Evolutionary conservation across 768 basidiomycete genomes (phyloP), one percentile per base, ranked within the genome.

Genomic region (Leccinum boreale): DNA sequence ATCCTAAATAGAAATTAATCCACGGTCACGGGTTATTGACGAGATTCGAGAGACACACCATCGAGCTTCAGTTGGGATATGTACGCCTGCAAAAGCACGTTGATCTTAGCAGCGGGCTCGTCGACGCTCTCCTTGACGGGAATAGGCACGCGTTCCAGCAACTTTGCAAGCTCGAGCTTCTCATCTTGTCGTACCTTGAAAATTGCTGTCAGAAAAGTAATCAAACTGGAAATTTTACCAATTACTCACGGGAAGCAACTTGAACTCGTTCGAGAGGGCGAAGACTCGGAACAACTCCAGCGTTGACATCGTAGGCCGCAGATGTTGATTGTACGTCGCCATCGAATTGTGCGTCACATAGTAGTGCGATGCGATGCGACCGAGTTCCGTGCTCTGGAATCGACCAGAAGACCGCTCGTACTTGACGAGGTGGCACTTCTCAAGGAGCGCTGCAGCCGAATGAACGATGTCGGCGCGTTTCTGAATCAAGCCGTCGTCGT

Each of bases 121-220:
- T 99, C 96, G 5, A 96, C 93, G 52, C 86, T 81, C 73, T 99
- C 97, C 74, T 98, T 98, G 64, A 98, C 90, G 0, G 97, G 97
- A 46, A 99, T 94, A 2, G 96, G 96, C 0, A 98, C 96, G 2
- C 94, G 83, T 68, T 99, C 96, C 46, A 98, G 77, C 8, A 98
- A 78, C 67, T 95, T 95, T 5, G 85, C 82, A 15, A 97, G 80
- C 67, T 98, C 95, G 4, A 95, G 79, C 69, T 96, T 97, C 74
- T 94, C 91, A 75, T 82, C 70, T 58, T 90, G 86, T 31, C 91
- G 85, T 11, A 92, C 85, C 82, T 84, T 29, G 23, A 26, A 57
- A 31, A 35, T 5, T 6, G 1, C 0, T 3, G 23, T 58, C 3
- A 61, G 58, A 23, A 2, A 61, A 12, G n/a, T 46, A 50, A 60